Evolutionary conservation across 352 stramenopile genomes (phyloP), one percentile per base, ranked within the genome.

Genomic region (Aphanomyces astaci): DNA sequence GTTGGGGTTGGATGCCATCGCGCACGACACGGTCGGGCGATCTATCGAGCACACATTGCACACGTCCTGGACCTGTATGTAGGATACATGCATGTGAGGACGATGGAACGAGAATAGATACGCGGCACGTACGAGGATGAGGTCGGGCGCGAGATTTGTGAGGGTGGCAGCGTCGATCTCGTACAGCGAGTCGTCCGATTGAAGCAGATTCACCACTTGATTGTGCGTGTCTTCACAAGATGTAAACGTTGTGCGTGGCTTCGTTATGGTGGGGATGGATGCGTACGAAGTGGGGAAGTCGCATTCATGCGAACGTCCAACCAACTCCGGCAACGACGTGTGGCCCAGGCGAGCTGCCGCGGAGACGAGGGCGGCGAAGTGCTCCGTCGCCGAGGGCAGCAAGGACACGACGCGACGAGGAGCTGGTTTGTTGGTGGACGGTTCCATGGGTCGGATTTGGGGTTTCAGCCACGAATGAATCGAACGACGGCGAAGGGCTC

Each of bases 21-120:
- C 65, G 46, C 62, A 67, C 54, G 78, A 66, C 22, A 91, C 78
- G 27, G 72, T 83, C 33, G 72, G 74, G 49, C 86, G 51, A 62
- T 91, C 83, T 63, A 91, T 88, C 45, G 83, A 89, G 63, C 83
- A 91, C 15, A 91, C 83, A 51, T 78, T 77, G 67, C 83, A 91
- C 13, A 81, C 74, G 64, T 79, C 87, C 60, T 91, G 83, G 22
- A 68, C 60, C 60, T 66, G 15, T 15, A 31, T 1, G 24, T 24
- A 15, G 0, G 22, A 54, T 36, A n/a, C n/a, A n/a, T n/a, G n/a
- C n/a, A n/a, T n/a, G n/a, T n/a, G n/a, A n/a, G n/a, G n/a, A n/a
- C n/a, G n/a, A n/a, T n/a, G n/a, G n/a, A n/a, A n/a, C n/a, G n/a
- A n/a, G n/a, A n/a, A n/a, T n/a, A n/a, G n/a, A n/a, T n/a, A n/a